Conservation (phyloP, 1,284 basidiomycete species). For the Fomitiporia mediterranea region DNA sequence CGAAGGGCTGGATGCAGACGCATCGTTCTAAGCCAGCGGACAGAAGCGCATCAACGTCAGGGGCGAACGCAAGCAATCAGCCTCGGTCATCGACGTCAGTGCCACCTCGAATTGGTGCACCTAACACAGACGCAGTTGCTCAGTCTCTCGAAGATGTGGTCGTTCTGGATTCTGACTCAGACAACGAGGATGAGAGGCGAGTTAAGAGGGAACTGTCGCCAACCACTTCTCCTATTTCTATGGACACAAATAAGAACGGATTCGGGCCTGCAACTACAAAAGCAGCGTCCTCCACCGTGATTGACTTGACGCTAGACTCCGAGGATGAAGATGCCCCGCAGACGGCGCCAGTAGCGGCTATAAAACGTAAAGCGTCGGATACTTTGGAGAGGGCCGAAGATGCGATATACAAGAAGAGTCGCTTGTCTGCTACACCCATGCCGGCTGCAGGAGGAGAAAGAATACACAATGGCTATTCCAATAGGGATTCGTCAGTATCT, state of each 20-base stretch:
- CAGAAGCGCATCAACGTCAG: constrained; percentile 25
- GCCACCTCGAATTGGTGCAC: constrained; percentile 27
- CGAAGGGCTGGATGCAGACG: constrained; percentile 58
- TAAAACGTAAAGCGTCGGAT: constrained; percentile 57
- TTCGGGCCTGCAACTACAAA: constrained; percentile 23
- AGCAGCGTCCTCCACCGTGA: constrained; percentile 44
- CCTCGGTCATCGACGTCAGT: constrained; percentile 19
- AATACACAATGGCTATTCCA: neutral
- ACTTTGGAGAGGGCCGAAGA: constrained; percentile 26
- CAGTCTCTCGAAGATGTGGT: constrained; percentile 39
- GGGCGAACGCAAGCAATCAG: constrained; percentile 25
- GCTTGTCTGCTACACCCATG: neutral
- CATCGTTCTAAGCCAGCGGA: constrained; percentile 37
- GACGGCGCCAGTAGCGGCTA: constrained; percentile 25
- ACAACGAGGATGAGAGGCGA: constrained; percentile 68
- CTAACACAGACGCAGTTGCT: constrained; percentile 20
- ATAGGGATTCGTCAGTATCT: neutral
- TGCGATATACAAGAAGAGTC: constrained; percentile 6
- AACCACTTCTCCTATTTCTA: constrained; percentile 36
- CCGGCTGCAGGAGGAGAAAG: constrained; percentile 1
- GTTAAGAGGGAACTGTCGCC: constrained; percentile 71
- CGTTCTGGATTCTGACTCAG: constrained; percentile 69
- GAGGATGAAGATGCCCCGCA: constrained; percentile 53
- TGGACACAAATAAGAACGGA: constrained; percentile 25
- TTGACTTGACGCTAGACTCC: constrained; percentile 76